A percentile compares a stretch with the other conserved stretches of the same genome.
Evolutionary conservation across 1,139 yeast species (phyloP).

Genomic region (Pichia sp.): DNA sequence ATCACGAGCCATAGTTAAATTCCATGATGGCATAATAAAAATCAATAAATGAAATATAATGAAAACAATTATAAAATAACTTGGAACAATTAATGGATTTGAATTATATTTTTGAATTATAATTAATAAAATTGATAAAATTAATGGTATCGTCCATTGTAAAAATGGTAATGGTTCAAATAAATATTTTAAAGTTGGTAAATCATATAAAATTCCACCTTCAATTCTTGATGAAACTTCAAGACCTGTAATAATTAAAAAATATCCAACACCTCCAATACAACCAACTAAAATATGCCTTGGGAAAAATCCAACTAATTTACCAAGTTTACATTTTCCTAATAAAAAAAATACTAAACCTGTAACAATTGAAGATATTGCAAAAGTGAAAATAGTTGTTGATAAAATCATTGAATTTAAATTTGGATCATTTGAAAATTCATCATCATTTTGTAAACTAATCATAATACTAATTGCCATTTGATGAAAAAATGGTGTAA

Average conservation of each 20-base stretch:
- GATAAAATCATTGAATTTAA: constrained; percentile 57
- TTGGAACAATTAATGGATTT: constrained; percentile 76
- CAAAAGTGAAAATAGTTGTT: constrained; percentile 83
- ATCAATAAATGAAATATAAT: constrained; percentile 62
- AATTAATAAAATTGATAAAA: constrained; percentile 53
- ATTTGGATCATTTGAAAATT: constrained; percentile 30
- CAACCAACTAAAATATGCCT: constrained; percentile 94
- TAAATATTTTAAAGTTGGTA: constrained; percentile 47
- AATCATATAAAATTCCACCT: constrained; percentile 63
- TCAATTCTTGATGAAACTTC: constrained; percentile 80
- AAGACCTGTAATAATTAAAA: constrained; percentile 80
- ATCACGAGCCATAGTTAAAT: constrained; percentile 54
- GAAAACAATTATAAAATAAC: constrained; percentile 70
- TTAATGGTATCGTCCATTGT: constrained; percentile 71
- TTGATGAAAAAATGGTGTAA: constrained; percentile 93
- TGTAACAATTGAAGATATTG: constrained; percentile 75
- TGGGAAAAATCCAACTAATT: constrained; percentile 90
- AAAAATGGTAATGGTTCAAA: constrained; percentile 37
- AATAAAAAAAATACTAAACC: constrained; percentile 72
- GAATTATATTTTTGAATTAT: constrained; percentile 58
- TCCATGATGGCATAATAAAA: constrained; percentile 58
- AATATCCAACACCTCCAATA: constrained; percentile 97
- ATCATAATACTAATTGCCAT: constrained; percentile 72
- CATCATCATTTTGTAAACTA: constrained; percentile 42
- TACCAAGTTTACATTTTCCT: constrained; percentile 77